Evolutionary conservation across 208 protist species (phyloP).

Genomic region (Trypanosoma rangeli): DNA sequence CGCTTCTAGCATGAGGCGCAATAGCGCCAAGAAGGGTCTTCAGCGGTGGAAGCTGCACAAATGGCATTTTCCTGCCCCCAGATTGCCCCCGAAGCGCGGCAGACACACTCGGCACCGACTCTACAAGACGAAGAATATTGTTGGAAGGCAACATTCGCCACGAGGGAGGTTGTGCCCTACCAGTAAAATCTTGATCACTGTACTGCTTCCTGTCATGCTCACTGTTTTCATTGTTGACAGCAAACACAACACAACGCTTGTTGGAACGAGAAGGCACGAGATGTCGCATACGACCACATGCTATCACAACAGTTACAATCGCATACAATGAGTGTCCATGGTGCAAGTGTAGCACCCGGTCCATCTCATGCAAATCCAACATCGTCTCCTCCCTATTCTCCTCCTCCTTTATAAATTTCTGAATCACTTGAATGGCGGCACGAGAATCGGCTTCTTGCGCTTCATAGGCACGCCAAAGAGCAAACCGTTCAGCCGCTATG

Average conservation of each 20-base stretch:
- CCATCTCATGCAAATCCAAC: slow-evolving; percentile 1
- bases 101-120: background rate
- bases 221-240: background rate
- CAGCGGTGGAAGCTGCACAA: slow-evolving; percentile 13
- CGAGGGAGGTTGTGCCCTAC: background rate
- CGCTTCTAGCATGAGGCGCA: background rate
- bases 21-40: background rate
- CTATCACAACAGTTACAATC: slow-evolving; percentile 8
- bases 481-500: slow-evolving; percentile 8
- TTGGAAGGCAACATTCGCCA: background rate
- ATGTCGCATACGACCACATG: slow-evolving; percentile 17
- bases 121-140: slow-evolving; percentile 11
- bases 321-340: background rate
- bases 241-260: background rate
- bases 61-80: background rate
- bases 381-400: background rate
- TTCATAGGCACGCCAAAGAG: slow-evolving; percentile 12
- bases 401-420: slow-evolving; percentile 10
- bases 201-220: background rate
- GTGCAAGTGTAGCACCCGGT: background rate
- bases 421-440: background rate
- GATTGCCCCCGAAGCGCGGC: background rate
- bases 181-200: background rate
- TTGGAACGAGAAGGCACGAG: background rate
- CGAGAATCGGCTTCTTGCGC: background rate